Percentiles rank a stretch among this genome's conserved stretches.
Conservation (phyloP, 179 eudicot species). For the Beta lomatogona region DNA sequence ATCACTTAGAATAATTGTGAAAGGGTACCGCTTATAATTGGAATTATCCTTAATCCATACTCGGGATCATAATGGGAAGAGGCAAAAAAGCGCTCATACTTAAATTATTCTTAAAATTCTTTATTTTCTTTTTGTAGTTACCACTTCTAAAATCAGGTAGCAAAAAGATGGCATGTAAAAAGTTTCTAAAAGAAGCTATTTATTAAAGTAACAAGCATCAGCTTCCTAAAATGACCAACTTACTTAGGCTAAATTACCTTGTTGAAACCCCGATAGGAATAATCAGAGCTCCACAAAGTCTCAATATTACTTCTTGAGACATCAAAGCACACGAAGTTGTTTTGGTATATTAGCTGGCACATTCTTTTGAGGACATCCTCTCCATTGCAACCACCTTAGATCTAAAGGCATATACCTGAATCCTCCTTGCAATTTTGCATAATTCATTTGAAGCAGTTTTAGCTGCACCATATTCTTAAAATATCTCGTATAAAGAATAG, state of each 20-base stretch:
- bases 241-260: constrained; percentile 32
- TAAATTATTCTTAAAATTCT: too few species aligned
- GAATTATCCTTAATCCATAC: too few species aligned
- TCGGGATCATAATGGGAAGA: too few species aligned
- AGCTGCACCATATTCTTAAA: constrained; percentile 42
- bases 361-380: constrained; percentile 40
- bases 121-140: too few species aligned
- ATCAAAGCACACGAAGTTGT: constrained; percentile 57
- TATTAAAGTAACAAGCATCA: too few species aligned
- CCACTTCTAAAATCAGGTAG: too few species aligned
- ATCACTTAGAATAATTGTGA: too few species aligned
- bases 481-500: constrained; percentile 28
- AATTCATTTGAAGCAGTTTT: constrained; percentile 53
- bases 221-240: not conserved
- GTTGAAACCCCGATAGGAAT: constrained; percentile 19
- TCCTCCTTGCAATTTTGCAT: constrained; percentile 46
- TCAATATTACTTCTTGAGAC: constrained; percentile 54
- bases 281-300: constrained; percentile 36
- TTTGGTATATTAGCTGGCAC: constrained; percentile 38
- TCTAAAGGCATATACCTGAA: constrained; percentile 46
- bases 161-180: too few species aligned
- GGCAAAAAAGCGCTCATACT: too few species aligned
- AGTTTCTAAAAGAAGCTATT: too few species aligned
- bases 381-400: constrained; percentile 68
- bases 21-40: too few species aligned